These are phyloP conservation scores for Boletus edulis DNA, from an alignment of 768 basidiomycete genomes.

Conservation along the genomic window DNA sequence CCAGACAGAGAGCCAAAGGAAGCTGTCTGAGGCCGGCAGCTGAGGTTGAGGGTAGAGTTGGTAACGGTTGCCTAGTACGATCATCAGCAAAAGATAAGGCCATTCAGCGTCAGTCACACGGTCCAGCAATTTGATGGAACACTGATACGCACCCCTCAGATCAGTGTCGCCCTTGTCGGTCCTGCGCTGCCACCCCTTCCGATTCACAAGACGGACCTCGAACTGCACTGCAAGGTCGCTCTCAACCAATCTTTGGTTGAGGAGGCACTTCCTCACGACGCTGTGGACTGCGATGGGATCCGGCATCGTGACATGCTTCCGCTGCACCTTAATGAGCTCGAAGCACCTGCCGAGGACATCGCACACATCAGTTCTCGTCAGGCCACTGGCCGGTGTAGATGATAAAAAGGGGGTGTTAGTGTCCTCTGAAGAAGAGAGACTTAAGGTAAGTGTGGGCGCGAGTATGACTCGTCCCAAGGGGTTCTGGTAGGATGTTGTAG, in stretches of 20 bases:
- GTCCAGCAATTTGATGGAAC: no score
- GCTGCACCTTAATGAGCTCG: slow-evolving; percentile 27
- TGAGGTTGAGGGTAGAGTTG: slow-evolving; percentile 35
- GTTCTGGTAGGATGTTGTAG: no score
- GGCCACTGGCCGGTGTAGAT: no score
- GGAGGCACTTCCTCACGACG: slow-evolving; percentile 2
- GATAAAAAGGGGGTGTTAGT: no score
- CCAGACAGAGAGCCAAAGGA: slow-evolving; percentile 26
- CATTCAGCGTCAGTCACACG: no score
- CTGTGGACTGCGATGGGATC: not conserved
- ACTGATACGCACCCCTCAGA: slow-evolving; percentile 8
- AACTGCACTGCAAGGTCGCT: slow-evolving; percentile 15
- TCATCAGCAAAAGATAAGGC: no score
- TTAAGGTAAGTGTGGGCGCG: no score
- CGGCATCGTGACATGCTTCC: slow-evolving; percentile 14
- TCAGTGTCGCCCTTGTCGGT: slow-evolving; percentile 23
- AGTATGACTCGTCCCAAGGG: no score
- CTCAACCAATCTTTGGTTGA: not conserved
- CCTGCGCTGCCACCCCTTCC: slow-evolving; percentile 27
- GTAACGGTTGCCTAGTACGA: slow-evolving; percentile 24
- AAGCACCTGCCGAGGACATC: slow-evolving; percentile 24
- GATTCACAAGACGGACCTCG: slow-evolving; percentile 18
- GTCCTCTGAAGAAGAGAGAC: no score
- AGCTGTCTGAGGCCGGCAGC: slow-evolving; percentile 30
- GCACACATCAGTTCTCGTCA: not conserved